phyloP scores from a whole-genome alignment of 805 yeast species.

The Dipodascus geniculatus region DNA sequence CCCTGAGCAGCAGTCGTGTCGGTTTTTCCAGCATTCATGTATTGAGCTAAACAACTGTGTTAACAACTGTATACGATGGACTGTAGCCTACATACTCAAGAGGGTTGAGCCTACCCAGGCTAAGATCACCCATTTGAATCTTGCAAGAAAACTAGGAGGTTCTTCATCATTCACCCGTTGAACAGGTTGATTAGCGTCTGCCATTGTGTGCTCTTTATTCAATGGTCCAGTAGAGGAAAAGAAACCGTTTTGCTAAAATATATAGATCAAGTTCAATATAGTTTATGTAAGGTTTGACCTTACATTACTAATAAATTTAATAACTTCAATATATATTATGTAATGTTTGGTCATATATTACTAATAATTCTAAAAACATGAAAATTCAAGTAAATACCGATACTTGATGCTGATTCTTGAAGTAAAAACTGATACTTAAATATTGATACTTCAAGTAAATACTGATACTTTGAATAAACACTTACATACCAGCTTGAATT shows the following conservation, averaged over 20 bases:
- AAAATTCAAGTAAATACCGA: too few species aligned
- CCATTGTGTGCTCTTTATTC: not conserved
- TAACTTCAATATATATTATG: too few species aligned
- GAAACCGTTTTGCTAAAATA: too few species aligned
- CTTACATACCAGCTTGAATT: too few species aligned
- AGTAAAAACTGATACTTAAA: too few species aligned
- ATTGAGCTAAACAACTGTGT: not conserved
- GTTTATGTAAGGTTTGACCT: too few species aligned
- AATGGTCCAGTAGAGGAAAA: not conserved
- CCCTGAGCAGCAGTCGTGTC: not conserved
- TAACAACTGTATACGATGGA: not conserved
- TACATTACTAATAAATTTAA: too few species aligned
- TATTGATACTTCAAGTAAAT: too few species aligned
- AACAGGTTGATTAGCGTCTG: not conserved
- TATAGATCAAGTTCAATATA: too few species aligned
- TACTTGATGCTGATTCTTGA: too few species aligned
- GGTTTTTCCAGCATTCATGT: not conserved
- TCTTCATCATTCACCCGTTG: not conserved
- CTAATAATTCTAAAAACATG: not conserved
- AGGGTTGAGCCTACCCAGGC: not conserved
- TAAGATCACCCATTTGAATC: not conserved
- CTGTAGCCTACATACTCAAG: conserved; percentile 4
- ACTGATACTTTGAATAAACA: too few species aligned
- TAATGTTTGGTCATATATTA: not conserved
- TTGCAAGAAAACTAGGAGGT: conserved; percentile 4